phyloP scores from a whole-genome alignment of 305 asterid genomes.

The Fraxinus sp. region DNA sequence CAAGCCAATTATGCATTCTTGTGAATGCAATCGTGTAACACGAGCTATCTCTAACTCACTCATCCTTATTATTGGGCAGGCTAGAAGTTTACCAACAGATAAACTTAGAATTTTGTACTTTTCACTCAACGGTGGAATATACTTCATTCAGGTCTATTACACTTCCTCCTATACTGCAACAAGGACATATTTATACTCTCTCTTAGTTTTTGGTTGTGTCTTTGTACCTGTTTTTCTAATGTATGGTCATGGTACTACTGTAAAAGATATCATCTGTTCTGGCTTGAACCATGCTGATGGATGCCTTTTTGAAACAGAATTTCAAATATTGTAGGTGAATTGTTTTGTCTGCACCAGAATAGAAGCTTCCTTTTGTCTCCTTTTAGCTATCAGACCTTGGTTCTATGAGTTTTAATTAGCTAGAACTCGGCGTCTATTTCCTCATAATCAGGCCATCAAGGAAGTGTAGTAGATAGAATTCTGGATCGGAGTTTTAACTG shows the following conservation, averaged over 20 bases:
- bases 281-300: not conserved
- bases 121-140: slow-evolving; percentile 61
- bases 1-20: not conserved
- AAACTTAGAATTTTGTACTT: slow-evolving; percentile 67
- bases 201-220: slow-evolving; percentile 12
- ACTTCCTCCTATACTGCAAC: slow-evolving; percentile 4
- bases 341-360: not conserved
- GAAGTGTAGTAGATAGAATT: not conserved
- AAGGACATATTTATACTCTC: slow-evolving; percentile 18
- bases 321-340: not conserved
- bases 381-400: not conserved
- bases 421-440: not conserved
- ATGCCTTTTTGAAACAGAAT: not conserved
- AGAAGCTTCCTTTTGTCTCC: not conserved
- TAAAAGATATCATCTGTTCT: slow-evolving; percentile 11
- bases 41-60: slow-evolving; percentile 9
- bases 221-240: not conserved
- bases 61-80: slow-evolving; percentile 55
- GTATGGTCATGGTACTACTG: not conserved
- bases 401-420: not conserved
- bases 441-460: not conserved
- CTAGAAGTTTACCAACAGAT: slow-evolving; percentile 88
- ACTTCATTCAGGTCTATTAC: slow-evolving; percentile 72
- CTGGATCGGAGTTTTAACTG: not conserved
- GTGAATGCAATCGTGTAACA: slow-evolving; percentile 7